Percentiles rank a stretch among this genome's conserved stretches.
phyloP scores from a whole-genome alignment of 495 filamentous ascomycete genomes.

The Glarea lozoyensis region DNA sequence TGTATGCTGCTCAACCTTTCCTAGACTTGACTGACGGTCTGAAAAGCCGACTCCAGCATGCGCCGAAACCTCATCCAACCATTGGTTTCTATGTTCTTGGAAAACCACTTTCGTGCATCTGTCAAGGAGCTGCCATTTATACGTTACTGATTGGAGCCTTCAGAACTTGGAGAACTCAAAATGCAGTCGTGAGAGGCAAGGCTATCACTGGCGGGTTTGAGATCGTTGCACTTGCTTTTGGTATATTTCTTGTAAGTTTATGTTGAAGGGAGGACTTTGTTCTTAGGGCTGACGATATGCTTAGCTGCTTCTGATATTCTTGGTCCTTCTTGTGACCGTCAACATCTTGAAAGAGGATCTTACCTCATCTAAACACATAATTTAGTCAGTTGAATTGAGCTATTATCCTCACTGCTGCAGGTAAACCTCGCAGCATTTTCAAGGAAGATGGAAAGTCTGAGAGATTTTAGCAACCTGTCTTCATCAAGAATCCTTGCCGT shows the following conservation, averaged over 20 bases:
- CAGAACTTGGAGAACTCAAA: constrained; percentile 64
- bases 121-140: constrained; percentile 48
- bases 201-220: constrained; percentile 62
- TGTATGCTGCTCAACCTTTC: constrained; percentile 25
- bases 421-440: no score
- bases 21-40: constrained; percentile 6
- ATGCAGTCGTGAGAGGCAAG: constrained; percentile 55
- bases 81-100: constrained; percentile 57
- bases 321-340: constrained; percentile 21
- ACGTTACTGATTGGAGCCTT: constrained; percentile 48
- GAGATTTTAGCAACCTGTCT: no score
- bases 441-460: no score
- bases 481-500: no score
- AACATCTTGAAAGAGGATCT: constrained; percentile 21
- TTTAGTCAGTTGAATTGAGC: no score
- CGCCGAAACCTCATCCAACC: constrained; percentile 23
- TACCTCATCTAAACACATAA: no score
- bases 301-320: constrained; percentile 20
- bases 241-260: constrained; percentile 43
- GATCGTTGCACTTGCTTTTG: constrained; percentile 42
- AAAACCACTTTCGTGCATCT: constrained; percentile 53
- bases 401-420: no score
- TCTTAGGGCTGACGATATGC: constrained; percentile 4
- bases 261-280: background rate
- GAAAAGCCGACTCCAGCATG: constrained; percentile 39